A percentile compares a stretch with the other conserved stretches of the same genome.
phyloP scores from a whole-genome alignment of 2,329 filamentous ascomycete species.

The Calonectria fujianensis region DNA sequence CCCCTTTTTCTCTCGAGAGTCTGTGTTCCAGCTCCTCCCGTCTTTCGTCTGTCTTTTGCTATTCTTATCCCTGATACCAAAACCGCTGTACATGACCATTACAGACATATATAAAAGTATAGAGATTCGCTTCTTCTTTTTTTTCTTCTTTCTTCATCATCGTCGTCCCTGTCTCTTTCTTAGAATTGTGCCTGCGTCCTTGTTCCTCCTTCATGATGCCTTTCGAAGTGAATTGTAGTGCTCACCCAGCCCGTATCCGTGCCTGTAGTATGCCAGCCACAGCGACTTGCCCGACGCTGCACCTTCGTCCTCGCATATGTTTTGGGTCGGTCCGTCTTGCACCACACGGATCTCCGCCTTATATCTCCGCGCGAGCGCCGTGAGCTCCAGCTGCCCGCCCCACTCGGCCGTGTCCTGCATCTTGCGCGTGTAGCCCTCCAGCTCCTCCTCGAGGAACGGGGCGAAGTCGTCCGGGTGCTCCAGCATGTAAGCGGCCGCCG shows the following conservation, averaged over 20 bases:
- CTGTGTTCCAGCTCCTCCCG: conserved; percentile 26
- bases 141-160: conserved; percentile 6
- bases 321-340: conserved; percentile 88
- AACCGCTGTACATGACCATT: conserved; percentile 49
- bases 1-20: neutral
- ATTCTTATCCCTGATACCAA: conserved; percentile 52
- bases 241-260: conserved; percentile 95
- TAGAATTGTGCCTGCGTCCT: neutral
- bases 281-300: conserved; percentile 73
- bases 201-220: conserved; percentile 50
- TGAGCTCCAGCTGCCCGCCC: conserved; percentile 94
- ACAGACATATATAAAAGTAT: conserved; percentile 50
- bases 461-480: conserved; percentile 86
- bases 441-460: conserved; percentile 88
- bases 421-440: conserved; percentile 83
- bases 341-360: conserved; percentile 88
- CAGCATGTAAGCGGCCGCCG: conserved; percentile 86
- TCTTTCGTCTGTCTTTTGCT: conserved; percentile 33
- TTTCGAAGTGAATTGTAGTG: conserved; percentile 94
- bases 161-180: neutral
- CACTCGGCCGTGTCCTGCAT: conserved; percentile 94
- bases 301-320: conserved; percentile 73
- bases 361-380: conserved; percentile 88
- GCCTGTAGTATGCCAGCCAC: conserved; percentile 96
- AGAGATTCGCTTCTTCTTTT: conserved; percentile 34